phyloP scores from a whole-genome alignment of 805 yeast species.

The Grigorovia jiainica region DNA sequence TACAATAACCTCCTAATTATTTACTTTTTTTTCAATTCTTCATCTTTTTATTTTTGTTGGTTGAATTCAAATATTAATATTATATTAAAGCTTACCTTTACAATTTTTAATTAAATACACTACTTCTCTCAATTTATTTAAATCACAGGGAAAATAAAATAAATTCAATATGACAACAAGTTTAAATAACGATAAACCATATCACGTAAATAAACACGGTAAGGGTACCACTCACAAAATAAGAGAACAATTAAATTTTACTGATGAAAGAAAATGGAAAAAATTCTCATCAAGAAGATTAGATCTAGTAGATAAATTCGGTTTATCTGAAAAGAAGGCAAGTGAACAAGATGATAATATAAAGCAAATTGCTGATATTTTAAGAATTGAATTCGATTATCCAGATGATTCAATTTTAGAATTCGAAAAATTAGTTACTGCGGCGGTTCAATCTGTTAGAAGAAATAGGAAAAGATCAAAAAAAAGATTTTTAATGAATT shows the following conservation, averaged over 20 bases:
- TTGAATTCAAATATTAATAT: no score
- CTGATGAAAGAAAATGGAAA: constrained; percentile 81
- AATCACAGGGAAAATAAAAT: no score
- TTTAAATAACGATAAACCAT: no score
- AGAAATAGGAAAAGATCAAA: constrained; percentile 71
- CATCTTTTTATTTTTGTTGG: no score
- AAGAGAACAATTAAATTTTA: constrained; percentile 52
- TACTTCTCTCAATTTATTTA: no score
- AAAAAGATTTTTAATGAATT: constrained; percentile 20
- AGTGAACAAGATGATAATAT: constrained; percentile 86
- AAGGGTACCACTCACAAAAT: constrained; percentile 35
- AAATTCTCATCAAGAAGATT: constrained; percentile 82
- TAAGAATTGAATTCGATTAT: constrained; percentile 72
- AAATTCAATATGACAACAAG: no score
- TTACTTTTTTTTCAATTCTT: no score
- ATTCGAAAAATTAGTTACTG: constrained; percentile 83
- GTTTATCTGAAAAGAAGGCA: constrained; percentile 60
- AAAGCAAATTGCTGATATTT: constrained; percentile 61
- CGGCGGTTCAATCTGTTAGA: constrained; percentile 90
- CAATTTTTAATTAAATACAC: no score
- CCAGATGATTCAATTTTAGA: constrained; percentile 50
- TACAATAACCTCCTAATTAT: no score
- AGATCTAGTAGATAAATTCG: constrained; percentile 73
- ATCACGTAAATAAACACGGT: no score
- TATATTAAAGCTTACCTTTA: no score